These are phyloP conservation scores for Fusarium odoratissimum DNA, from an alignment of 2,329 filamentous ascomycete genomes.

Conservation along the genomic window DNA sequence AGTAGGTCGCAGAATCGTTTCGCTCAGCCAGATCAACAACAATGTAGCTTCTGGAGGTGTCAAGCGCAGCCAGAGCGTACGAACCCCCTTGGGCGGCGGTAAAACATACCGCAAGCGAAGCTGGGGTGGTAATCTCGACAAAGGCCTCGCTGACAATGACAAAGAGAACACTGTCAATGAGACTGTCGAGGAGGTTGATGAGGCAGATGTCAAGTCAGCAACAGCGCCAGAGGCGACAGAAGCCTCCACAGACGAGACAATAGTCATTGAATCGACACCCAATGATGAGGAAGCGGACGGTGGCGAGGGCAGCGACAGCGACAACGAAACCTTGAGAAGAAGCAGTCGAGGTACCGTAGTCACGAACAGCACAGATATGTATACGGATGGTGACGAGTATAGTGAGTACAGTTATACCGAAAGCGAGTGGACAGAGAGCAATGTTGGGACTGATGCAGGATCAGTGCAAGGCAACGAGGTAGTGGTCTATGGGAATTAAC, in stretches of 20 bases:
- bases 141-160: slow-evolving; percentile 64
- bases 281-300: slow-evolving; percentile 39
- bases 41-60: slow-evolving; percentile 74
- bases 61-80: slow-evolving; percentile 82
- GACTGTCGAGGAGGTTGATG: slow-evolving; percentile 67
- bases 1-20: slow-evolving; percentile 83
- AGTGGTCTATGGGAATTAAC: slow-evolving; percentile 48
- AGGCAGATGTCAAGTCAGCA: slow-evolving; percentile 44
- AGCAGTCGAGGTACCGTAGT: slow-evolving; percentile 63
- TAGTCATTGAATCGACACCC: slow-evolving; percentile 36
- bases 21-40: slow-evolving; percentile 87
- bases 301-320: slow-evolving; percentile 55
- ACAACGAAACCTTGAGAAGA: slow-evolving; percentile 62
- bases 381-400: slow-evolving; percentile 52
- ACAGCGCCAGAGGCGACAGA: slow-evolving; percentile 31
- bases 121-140: slow-evolving; percentile 68
- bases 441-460: slow-evolving; percentile 44
- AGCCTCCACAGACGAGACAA: slow-evolving; percentile 40
- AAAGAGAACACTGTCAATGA: slow-evolving; percentile 74
- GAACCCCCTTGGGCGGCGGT: slow-evolving; percentile 61
- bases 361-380: slow-evolving; percentile 54
- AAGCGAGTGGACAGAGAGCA: slow-evolving; percentile 64
- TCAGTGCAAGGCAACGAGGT: slow-evolving; percentile 50
- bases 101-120: slow-evolving; percentile 73
- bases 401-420: slow-evolving; percentile 56